phyloP scores from a whole-genome alignment of 352 stramenopile species.

The Pythium rhizo-oryzae region DNA sequence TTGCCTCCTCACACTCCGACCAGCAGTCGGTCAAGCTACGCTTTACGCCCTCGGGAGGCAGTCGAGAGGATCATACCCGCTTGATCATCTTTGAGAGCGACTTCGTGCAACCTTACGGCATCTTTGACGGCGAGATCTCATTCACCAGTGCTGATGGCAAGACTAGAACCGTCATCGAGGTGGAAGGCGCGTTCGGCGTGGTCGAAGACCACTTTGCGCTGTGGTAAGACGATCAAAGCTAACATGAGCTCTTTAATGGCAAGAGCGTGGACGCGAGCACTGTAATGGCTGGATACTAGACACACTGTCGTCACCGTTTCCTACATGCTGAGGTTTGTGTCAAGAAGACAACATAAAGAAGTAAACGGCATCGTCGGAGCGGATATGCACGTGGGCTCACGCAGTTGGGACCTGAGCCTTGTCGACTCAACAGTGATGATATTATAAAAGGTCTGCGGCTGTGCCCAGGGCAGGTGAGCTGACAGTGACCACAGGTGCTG shows the following conservation, averaged over 20 bases:
- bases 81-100: constrained; percentile 39
- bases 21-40: constrained; percentile 32
- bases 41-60: constrained; percentile 38
- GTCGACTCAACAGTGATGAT: too few relatives aligned
- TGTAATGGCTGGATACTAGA: too few relatives aligned
- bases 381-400: too few relatives aligned
- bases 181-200: constrained; percentile 44
- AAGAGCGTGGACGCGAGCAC: too few relatives aligned
- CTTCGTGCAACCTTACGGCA: constrained; percentile 49
- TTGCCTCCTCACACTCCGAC: constrained; percentile 12
- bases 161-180: constrained; percentile 21
- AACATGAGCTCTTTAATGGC: too few relatives aligned
- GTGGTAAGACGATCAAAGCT: constrained; percentile 31
- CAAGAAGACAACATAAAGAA: too few relatives aligned
- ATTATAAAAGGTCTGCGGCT: neutral
- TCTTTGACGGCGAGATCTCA: constrained; percentile 26
- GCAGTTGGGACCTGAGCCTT: too few relatives aligned
- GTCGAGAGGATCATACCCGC: constrained; percentile 37
- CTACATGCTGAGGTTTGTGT: too few relatives aligned
- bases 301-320: too few relatives aligned
- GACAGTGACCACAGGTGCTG: neutral
- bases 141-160: constrained; percentile 22
- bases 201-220: constrained; percentile 48
- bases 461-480: neutral
- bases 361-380: too few relatives aligned